Evolutionary conservation across 305 asterid genomes (phyloP).

Genomic region (Petunia hybrid): DNA sequence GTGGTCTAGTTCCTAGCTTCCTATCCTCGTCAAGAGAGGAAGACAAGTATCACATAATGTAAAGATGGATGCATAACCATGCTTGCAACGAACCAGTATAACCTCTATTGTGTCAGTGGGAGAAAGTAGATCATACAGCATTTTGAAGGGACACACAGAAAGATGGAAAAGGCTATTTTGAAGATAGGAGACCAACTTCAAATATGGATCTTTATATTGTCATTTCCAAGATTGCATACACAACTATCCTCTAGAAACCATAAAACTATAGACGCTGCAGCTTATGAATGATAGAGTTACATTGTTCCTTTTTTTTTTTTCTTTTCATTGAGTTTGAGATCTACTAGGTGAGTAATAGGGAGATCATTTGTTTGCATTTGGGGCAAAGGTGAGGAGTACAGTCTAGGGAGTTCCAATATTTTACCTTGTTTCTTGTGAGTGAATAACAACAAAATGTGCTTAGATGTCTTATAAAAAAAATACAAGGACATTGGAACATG

Average conservation of each 20-base stretch:
- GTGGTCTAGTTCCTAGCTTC: neutral
- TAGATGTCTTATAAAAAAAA: neutral
- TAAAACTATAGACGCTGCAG: conserved; percentile 27
- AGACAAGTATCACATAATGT: neutral
- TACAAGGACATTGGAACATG: no score
- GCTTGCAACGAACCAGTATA: neutral
- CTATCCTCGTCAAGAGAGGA: neutral
- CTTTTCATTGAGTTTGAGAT: neutral
- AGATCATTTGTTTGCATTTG: no score
- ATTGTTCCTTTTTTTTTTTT: neutral
- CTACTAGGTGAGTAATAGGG: no score
- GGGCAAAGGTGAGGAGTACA: no score
- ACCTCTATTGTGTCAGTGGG: neutral
- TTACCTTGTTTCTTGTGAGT: neutral
- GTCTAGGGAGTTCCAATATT: neutral
- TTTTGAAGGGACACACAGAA: conserved; percentile 48
- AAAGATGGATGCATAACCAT: neutral
- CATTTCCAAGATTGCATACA: conserved; percentile 74
- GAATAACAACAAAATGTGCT: neutral
- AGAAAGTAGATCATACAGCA: neutral
- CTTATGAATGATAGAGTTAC: neutral
- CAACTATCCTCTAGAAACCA: conserved; percentile 66
- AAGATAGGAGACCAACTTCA: no score
- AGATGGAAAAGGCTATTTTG: no score
- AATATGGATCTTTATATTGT: neutral